Percentiles rank a stretch among this genome's conserved stretches.
Evolutionary conservation across 345 rosid genomes (phyloP).

Genomic region (Passiflora organensis): DNA sequence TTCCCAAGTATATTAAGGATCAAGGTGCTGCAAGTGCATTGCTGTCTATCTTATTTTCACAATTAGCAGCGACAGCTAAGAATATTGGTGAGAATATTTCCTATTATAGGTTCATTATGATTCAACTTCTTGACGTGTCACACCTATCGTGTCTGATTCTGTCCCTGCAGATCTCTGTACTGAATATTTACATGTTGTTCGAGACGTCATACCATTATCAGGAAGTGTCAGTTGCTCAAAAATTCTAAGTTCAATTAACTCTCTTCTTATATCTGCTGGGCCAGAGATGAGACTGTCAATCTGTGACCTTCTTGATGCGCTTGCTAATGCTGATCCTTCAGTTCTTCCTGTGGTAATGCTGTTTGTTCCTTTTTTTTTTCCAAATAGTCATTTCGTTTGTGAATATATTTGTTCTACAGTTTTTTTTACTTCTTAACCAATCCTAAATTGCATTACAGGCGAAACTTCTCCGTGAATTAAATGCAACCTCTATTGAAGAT

Average conservation of each 20-base stretch:
- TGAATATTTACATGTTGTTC: constrained; percentile 57
- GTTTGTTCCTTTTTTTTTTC: constrained; percentile 13
- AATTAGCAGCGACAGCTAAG: constrained; percentile 44
- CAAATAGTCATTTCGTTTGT: not conserved
- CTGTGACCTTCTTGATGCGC: constrained; percentile 64
- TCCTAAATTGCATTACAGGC: constrained; percentile 52
- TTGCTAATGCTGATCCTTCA: constrained; percentile 66
- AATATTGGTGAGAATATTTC: constrained; percentile 49
- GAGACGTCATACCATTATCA: constrained; percentile 42
- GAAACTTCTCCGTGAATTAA: constrained; percentile 51
- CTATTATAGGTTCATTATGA: not conserved
- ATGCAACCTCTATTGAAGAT: constrained; percentile 65
- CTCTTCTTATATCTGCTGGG: constrained; percentile 62
- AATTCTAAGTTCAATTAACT: constrained; percentile 49
- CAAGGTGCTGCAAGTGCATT: constrained; percentile 42
- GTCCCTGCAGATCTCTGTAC: constrained; percentile 47
- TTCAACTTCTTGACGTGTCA: not conserved
- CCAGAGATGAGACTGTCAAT: constrained; percentile 53
- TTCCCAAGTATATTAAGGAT: constrained; percentile 57
- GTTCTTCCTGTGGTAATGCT: constrained; percentile 50
- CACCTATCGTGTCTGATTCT: not conserved
- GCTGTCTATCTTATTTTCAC: constrained; percentile 65
- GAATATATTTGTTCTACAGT: constrained; percentile 8
- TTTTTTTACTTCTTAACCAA: constrained; percentile 12
- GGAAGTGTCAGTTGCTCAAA: constrained; percentile 41